Evolutionary conservation across 768 basidiomycete genomes (phyloP), one percentile per base, ranked within the genome.

Genomic region (Macrolepiota fuliginosa): DNA sequence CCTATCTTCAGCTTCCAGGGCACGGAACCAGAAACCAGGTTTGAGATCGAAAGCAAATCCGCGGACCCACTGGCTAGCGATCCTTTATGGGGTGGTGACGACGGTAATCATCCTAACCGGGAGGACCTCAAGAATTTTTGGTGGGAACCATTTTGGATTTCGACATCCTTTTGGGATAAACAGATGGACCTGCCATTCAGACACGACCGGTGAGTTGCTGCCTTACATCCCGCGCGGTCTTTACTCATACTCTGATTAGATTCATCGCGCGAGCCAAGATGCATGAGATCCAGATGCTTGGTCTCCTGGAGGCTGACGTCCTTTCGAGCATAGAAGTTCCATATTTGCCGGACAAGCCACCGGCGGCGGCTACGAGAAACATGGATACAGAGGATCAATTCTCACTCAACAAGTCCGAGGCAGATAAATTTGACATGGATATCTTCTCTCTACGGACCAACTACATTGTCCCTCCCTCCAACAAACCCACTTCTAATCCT

Each of bases 271-370:
- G 96, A 32, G 94, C 92, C n/a, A 92, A 93, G 76, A 96, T 97
- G 94, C 92, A 94, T 68, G 92, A 96, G 70, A 94, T 97, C 40
- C 91, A 97, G 69, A 96, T 93, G 91, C 83, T 97, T 1, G 96
- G 96, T 5, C 77, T 96, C 9, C 79, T 96, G 47, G 94, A 94
- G 65, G 92, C 96, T 66, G 94, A 96, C 66, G 89, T 97, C 32
- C 85, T 94, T 22, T 89, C 92, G 4, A 89, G 88, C 64, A 95
- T 97, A 62, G 90, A 92, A 64, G 86, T 97, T 12, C 95, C 96
- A 1, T 90, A 86, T 69, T 73, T 94, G 27, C 81, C 83, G 7
- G 82, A 84, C 32, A 71, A 76, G 64, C 66, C 74, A 39, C 72
- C 74, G 3, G 70, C 74, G 53, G 65, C 73, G n/a, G 64, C 71